Conservation (phyloP, 352 stramenopile species). For the Globisporangium splendens region DNA sequence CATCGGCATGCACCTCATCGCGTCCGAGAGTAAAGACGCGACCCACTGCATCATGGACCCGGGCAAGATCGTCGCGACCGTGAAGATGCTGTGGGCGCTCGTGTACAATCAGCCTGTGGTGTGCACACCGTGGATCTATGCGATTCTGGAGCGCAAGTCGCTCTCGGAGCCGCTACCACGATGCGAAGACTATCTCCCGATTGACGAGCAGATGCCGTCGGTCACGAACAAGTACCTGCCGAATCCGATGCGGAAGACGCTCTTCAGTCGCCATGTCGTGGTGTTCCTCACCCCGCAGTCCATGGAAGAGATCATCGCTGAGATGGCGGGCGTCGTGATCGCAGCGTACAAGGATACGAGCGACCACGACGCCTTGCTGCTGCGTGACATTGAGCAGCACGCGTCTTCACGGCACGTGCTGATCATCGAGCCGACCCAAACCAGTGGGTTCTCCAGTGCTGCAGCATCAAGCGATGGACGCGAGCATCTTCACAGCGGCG, state of each 20-base stretch:
- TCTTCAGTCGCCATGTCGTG: slow-evolving; percentile 68
- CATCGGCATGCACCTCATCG: slow-evolving; percentile 79
- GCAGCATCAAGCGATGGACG: slow-evolving; percentile 44
- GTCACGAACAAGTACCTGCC: slow-evolving; percentile 68
- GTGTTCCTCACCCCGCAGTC: slow-evolving; percentile 71
- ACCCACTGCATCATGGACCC: slow-evolving; percentile 87
- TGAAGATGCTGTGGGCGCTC: slow-evolving; percentile 85
- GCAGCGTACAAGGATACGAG: slow-evolving; percentile 43
- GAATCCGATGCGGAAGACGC: slow-evolving; percentile 68
- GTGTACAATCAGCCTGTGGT: slow-evolving; percentile 85
- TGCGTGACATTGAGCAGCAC: slow-evolving; percentile 55
- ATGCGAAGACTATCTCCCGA: slow-evolving; percentile 74
- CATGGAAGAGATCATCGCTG: slow-evolving; percentile 74
- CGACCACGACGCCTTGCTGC: slow-evolving; percentile 50
- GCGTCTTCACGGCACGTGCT: slow-evolving; percentile 46
- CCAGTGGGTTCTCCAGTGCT: slow-evolving; percentile 52
- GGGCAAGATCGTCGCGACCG: slow-evolving; percentile 73
- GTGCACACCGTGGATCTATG: slow-evolving; percentile 76
- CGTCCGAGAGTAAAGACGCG: slow-evolving; percentile 46
- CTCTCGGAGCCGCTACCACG: slow-evolving; percentile 69
- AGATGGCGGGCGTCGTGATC: slow-evolving; percentile 70
- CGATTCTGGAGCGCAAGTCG: slow-evolving; percentile 67
- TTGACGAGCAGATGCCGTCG: slow-evolving; percentile 47
- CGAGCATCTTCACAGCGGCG: slow-evolving; percentile 13
- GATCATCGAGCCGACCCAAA: slow-evolving; percentile 53